phyloP scores from a whole-genome alignment of 306 rosid genomes.

The Cucumis melo region DNA sequence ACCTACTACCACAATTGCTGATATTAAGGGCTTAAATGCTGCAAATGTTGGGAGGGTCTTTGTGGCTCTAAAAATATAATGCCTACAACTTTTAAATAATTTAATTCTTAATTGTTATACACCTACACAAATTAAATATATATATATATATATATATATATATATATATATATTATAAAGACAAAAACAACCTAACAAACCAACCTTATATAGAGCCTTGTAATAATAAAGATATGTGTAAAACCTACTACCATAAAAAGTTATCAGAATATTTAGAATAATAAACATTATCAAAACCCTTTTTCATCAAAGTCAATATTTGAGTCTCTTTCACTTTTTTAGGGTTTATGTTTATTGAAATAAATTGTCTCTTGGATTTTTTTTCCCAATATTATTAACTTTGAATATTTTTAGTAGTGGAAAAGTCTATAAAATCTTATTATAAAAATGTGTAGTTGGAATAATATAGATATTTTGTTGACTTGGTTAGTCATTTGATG shows the following conservation, averaged over 20 bases:
- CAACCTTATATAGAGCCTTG: background rate
- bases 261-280: background rate
- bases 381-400: too few species aligned
- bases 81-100: background rate
- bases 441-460: background rate
- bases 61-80: background rate
- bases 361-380: background rate
- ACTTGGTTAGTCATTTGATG: background rate
- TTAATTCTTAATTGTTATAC: background rate
- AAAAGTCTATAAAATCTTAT: background rate
- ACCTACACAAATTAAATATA: background rate
- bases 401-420: background rate
- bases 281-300: background rate
- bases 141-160: too few species aligned
- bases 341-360: background rate
- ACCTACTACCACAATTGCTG: slow-evolving; percentile 2
- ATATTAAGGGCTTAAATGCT: background rate
- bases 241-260: background rate
- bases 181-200: background rate
- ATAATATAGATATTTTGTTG: background rate
- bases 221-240: background rate
- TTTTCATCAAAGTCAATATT: background rate
- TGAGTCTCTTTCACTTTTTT: background rate
- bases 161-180: background rate
- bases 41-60: background rate